Conservation (phyloP, 2,329 filamentous ascomycete genomes). For the Hypoxylon sp. region DNA sequence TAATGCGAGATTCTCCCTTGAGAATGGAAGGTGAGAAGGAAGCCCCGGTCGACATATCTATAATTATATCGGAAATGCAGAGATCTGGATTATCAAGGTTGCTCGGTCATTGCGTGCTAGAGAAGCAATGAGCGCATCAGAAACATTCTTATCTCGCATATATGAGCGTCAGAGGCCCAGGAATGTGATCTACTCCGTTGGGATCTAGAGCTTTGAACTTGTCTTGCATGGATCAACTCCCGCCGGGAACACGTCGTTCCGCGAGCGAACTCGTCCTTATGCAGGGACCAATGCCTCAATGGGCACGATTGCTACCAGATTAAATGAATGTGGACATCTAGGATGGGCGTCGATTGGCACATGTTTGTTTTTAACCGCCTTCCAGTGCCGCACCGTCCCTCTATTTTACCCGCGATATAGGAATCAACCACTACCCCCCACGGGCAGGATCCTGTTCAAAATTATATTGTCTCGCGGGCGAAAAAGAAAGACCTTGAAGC, state of each 20-base stretch:
- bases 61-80: slow-evolving; percentile 2
- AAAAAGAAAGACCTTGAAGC: slow-evolving; percentile 17
- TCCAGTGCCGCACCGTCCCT: slow-evolving; percentile 17
- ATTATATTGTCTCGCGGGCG: slow-evolving; percentile 36
- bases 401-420: slow-evolving; percentile 39
- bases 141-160: slow-evolving; percentile 9
- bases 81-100: too few species aligned
- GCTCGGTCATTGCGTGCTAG: slow-evolving; percentile 18
- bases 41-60: slow-evolving; percentile 12
- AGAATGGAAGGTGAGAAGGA: slow-evolving; percentile 4
- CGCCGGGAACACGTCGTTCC: slow-evolving; percentile 34
- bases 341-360: slow-evolving; percentile 9
- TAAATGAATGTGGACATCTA: slow-evolving; percentile 28
- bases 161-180: slow-evolving; percentile 1
- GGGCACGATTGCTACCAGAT: slow-evolving; percentile 15
- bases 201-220: slow-evolving; percentile 8
- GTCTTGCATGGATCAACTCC: slow-evolving; percentile 27
- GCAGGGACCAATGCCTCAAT: slow-evolving; percentile 25
- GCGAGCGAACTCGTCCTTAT: slow-evolving; percentile 21
- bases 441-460: slow-evolving; percentile 21
- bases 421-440: slow-evolving; percentile 23
- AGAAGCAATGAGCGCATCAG: slow-evolving; percentile 19
- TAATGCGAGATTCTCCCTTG: slow-evolving; percentile 12
- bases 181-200: slow-evolving; percentile 25
- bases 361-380: slow-evolving; percentile 33